Evolutionary conservation across 345 rosid species (phyloP).

Genomic region (Melastoma malabathricum): DNA sequence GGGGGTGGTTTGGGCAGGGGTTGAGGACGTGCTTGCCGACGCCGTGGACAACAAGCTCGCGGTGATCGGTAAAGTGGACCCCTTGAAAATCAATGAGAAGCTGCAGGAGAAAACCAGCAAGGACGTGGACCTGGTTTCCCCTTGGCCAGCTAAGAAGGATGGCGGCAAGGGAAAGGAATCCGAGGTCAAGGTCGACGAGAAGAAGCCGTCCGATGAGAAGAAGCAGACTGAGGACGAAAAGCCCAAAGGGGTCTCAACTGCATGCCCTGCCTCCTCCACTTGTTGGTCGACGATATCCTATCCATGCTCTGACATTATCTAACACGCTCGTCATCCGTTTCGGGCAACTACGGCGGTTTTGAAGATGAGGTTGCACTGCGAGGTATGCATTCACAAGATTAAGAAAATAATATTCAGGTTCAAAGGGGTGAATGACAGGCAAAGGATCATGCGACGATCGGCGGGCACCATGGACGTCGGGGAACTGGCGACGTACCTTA

Average conservation of each 20-base stretch:
- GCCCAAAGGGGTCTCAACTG: constrained; percentile 24
- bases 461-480: no score
- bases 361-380: constrained; percentile 29
- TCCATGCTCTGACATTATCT: no score
- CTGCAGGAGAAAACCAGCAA: constrained; percentile 23
- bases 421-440: no score
- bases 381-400: constrained; percentile 11
- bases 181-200: constrained; percentile 17
- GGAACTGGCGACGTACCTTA: no score
- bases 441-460: no score
- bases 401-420: constrained; percentile 4
- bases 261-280: not conserved
- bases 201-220: constrained; percentile 24
- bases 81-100: constrained; percentile 19
- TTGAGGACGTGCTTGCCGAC: constrained; percentile 53
- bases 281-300: no score
- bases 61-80: constrained; percentile 73
- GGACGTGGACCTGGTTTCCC: constrained; percentile 33
- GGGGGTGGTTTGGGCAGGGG: constrained; percentile 38
- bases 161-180: constrained; percentile 7
- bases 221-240: no score
- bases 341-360: constrained; percentile 8
- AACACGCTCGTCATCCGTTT: no score
- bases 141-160: constrained; percentile 26
- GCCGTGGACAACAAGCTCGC: constrained; percentile 36